These are phyloP conservation scores for Dothiorella sarmentorum DNA, from an alignment of 2,329 filamentous ascomycete species.

Conservation along the genomic window DNA sequence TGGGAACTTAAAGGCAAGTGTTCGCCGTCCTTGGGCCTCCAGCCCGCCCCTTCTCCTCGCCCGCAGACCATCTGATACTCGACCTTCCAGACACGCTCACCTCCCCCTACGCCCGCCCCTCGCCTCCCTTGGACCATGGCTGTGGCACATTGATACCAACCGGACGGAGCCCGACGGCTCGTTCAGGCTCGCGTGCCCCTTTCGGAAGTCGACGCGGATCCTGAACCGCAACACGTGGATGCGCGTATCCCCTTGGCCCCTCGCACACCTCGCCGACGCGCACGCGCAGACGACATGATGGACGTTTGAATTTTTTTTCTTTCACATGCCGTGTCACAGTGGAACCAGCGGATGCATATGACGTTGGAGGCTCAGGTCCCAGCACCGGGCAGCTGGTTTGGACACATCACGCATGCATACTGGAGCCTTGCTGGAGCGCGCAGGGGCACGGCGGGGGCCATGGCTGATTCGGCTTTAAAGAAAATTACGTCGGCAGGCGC, in stretches of 20 bases:
- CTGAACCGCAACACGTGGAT: slow-evolving; percentile 4
- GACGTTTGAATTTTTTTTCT: background rate
- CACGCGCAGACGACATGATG: background rate
- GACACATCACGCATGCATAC: slow-evolving; percentile 5
- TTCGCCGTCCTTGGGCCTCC: background rate
- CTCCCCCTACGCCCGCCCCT: background rate
- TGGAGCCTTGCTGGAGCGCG: background rate
- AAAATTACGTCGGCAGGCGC: slow-evolving; percentile 8
- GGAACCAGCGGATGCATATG: background rate
- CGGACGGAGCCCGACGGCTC: background rate
- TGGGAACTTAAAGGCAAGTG: slow-evolving; percentile 10
- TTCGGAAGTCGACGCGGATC: background rate
- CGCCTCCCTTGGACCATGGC: background rate
- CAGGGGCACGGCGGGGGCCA: slow-evolving; percentile 1
- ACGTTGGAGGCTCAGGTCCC: slow-evolving; percentile 8
- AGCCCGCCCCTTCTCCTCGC: background rate
- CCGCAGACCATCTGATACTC: background rate
- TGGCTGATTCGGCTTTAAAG: background rate
- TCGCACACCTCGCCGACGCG: background rate
- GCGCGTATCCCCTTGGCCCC: background rate
- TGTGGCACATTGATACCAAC: too few species aligned
- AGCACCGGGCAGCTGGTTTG: background rate
- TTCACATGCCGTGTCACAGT: background rate
- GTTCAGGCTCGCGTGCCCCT: background rate
- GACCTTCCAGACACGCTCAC: background rate